Conservation (phyloP, 352 stramenopile genomes). For the Pythium sp. region DNA sequence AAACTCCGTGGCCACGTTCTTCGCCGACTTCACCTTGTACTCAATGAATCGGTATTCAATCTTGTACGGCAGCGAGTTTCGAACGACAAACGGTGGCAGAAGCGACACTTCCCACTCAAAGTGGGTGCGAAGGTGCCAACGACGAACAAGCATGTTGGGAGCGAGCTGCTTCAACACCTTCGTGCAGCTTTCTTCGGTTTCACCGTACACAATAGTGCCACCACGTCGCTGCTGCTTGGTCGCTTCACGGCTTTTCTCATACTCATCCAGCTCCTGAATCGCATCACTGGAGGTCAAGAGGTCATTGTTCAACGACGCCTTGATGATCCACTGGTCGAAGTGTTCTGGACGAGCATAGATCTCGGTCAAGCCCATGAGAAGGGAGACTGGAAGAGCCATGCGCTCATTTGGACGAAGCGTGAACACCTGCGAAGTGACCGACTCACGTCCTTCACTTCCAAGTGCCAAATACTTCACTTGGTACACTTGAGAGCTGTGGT, state of each 20-base stretch:
- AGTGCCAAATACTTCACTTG: slow-evolving; percentile 73
- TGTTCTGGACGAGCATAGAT: slow-evolving; percentile 68
- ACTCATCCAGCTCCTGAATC: slow-evolving; percentile 56
- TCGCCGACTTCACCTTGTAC: slow-evolving; percentile 61
- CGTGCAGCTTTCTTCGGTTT: slow-evolving; percentile 71
- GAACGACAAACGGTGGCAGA: slow-evolving; percentile 76
- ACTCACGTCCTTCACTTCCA: slow-evolving; percentile 39
- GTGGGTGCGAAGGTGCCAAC: slow-evolving; percentile 70
- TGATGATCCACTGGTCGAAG: slow-evolving; percentile 76
- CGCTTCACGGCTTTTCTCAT: slow-evolving; percentile 40
- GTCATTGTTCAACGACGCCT: slow-evolving; percentile 74
- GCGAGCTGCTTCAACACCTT: slow-evolving; percentile 73
- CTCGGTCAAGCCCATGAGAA: slow-evolving; percentile 83
- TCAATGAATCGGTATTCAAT: slow-evolving; percentile 85
- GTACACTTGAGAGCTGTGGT: slow-evolving; percentile 72
- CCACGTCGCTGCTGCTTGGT: slow-evolving; percentile 58
- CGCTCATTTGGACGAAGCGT: slow-evolving; percentile 60
- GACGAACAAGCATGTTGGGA: slow-evolving; percentile 70
- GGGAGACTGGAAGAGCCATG: slow-evolving; percentile 57
- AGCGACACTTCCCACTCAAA: slow-evolving; percentile 83
- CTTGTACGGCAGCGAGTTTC: slow-evolving; percentile 84
- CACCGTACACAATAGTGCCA: slow-evolving; percentile 69
- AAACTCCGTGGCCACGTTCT: slow-evolving; percentile 54
- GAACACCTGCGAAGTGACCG: slow-evolving; percentile 58
- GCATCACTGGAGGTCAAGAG: slow-evolving; percentile 55